phyloP scores from a whole-genome alignment of 2,329 filamentous ascomycete genomes.

The Lasiodiplodia gonubiensis region DNA sequence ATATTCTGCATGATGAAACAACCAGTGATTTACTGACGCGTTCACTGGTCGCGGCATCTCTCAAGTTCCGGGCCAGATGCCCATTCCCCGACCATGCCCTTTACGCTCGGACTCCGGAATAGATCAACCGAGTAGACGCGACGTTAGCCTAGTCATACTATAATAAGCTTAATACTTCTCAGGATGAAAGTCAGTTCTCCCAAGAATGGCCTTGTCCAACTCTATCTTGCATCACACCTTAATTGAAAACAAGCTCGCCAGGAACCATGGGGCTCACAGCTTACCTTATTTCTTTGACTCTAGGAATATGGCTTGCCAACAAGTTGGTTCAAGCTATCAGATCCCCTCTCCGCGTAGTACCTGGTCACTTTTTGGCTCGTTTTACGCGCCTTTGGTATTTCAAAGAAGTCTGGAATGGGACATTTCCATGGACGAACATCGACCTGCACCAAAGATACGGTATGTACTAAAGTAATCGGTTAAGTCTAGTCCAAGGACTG shows the following conservation, averaged over 20 bases:
- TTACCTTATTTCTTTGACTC: neutral
- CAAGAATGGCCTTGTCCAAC: neutral
- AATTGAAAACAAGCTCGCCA: neutral
- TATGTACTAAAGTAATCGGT: neutral
- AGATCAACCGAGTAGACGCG: too few species aligned
- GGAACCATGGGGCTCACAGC: neutral
- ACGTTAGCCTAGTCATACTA: too few species aligned
- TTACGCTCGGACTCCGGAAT: too few species aligned
- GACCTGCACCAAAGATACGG: slow-evolving; percentile 37
- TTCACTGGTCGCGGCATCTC: too few species aligned
- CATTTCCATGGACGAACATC: slow-evolving; percentile 36
- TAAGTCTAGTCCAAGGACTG: neutral
- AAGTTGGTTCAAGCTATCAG: neutral
- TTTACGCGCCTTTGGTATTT: slow-evolving; percentile 4
- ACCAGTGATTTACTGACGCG: too few species aligned
- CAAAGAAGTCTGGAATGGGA: neutral
- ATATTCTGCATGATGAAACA: too few species aligned
- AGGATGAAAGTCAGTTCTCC: too few species aligned
- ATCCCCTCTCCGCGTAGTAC: slow-evolving; percentile 4
- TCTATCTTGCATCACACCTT: neutral
- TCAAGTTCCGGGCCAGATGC: too few species aligned
- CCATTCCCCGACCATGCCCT: too few species aligned
- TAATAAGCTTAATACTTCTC: too few species aligned
- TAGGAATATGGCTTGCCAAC: neutral
- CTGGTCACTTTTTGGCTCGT: neutral